A percentile compares a stretch with the other conserved stretches of the same genome.
These are phyloP conservation scores for Lactifluus pinguis DNA, from an alignment of 768 basidiomycete genomes.

Conservation along the genomic window DNA sequence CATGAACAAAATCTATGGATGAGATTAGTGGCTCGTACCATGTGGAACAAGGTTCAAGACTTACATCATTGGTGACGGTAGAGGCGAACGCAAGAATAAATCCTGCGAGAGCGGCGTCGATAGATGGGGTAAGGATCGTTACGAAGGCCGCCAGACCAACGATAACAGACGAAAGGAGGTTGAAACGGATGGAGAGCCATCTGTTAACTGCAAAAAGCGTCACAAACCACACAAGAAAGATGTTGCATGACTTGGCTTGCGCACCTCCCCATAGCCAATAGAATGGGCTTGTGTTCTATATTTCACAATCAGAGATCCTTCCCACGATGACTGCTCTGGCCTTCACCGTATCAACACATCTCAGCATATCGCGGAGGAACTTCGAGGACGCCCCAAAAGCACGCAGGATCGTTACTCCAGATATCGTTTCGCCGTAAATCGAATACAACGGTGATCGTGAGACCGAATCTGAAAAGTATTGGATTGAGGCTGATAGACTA, in stretches of 20 bases:
- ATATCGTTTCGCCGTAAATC: slow-evolving; percentile 45
- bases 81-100: slow-evolving; percentile 82
- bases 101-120: slow-evolving; percentile 76
- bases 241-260: neutral
- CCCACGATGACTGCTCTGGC: neutral
- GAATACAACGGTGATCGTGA: slow-evolving; percentile 44
- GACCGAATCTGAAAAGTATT: slow-evolving; percentile 28
- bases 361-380: slow-evolving; percentile 76
- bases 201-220: slow-evolving; percentile 55
- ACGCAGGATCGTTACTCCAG: slow-evolving; percentile 48
- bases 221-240: neutral
- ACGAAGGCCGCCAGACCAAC: slow-evolving; percentile 65
- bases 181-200: slow-evolving; percentile 86
- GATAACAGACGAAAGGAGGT: slow-evolving; percentile 62
- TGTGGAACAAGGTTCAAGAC: slow-evolving; percentile 16
- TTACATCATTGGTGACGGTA: slow-evolving; percentile 60
- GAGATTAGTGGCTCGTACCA: slow-evolving; percentile 19
- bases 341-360: slow-evolving; percentile 61
- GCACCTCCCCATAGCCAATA: slow-evolving; percentile 90
- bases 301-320: neutral
- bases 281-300: slow-evolving; percentile 57
- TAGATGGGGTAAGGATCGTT: slow-evolving; percentile 56
- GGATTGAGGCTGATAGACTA: neutral
- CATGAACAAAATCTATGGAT: slow-evolving; percentile 30
- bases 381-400: slow-evolving; percentile 86